Evolutionary conservation across 495 filamentous ascomycete genomes (phyloP).

Genomic region (Clohesyomyces aquaticus): DNA sequence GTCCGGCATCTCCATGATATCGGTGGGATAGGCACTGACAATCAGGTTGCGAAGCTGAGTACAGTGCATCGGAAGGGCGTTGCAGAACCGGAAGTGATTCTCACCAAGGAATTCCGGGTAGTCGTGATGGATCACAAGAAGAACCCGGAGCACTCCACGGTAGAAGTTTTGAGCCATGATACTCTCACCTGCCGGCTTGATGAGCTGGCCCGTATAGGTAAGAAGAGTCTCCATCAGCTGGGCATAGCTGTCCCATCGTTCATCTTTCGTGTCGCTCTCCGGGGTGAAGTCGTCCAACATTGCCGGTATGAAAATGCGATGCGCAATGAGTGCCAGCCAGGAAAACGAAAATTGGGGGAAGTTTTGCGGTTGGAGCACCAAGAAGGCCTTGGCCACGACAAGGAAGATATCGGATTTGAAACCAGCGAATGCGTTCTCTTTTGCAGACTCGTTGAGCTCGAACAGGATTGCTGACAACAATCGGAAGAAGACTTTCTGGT

Average conservation of each 20-base stretch:
- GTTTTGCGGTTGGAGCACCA: constrained; percentile 72
- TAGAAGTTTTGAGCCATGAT: constrained; percentile 79
- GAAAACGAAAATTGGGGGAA: constrained; percentile 81
- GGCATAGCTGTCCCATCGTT: constrained; percentile 68
- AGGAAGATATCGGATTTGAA: constrained; percentile 72
- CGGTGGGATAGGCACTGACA: constrained; percentile 77
- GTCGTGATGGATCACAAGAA: constrained; percentile 88
- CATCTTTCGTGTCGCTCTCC: constrained; percentile 16
- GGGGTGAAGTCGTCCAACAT: constrained; percentile 67
- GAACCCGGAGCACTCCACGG: constrained; percentile 76
- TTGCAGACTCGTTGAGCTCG: constrained; percentile 58
- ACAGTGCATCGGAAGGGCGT: constrained; percentile 81
- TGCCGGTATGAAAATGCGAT: constrained; percentile 83
- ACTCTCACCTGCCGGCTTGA: constrained; percentile 73
- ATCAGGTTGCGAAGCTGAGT: constrained; percentile 89
- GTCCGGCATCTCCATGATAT: constrained; percentile 76
- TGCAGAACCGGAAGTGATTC: constrained; percentile 82
- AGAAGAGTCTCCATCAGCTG: constrained; percentile 76
- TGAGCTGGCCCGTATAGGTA: constrained; percentile 73
- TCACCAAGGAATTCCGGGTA: constrained; percentile 91
- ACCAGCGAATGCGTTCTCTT: constrained; percentile 47
- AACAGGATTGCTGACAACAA: constrained; percentile 84
- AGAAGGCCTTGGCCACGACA: constrained; percentile 71
- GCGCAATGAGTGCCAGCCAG: constrained; percentile 80
- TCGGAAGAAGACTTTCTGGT: constrained; percentile 87